Conservation (phyloP, 495 filamentous ascomycete species). For the Hyaloscypha bicolor region DNA sequence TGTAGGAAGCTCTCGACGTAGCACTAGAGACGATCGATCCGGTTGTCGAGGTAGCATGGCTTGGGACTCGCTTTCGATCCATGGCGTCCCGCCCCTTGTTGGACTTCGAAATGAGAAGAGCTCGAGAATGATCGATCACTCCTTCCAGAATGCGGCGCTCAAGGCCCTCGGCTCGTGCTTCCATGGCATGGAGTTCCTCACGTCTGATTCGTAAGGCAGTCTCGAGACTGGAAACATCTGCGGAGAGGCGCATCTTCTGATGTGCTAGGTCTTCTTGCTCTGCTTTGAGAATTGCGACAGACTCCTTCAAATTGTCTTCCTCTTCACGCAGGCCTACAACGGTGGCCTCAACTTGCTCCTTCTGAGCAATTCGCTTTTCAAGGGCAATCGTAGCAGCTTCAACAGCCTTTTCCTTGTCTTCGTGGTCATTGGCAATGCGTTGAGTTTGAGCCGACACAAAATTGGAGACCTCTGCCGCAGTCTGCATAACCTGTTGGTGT, state of each 20-base stretch:
- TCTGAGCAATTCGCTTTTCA: constrained; percentile 76
- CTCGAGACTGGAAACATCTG: constrained; percentile 84
- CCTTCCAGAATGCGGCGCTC: constrained; percentile 93
- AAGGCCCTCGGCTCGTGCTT: constrained; percentile 79
- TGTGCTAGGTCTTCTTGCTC: constrained; percentile 73
- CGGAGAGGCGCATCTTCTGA: constrained; percentile 75
- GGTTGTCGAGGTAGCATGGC: constrained; percentile 36
- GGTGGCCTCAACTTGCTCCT: constrained; percentile 74
- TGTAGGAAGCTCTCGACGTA: constrained; percentile 18
- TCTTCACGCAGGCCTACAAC: constrained; percentile 66
- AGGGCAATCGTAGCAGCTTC: constrained; percentile 81
- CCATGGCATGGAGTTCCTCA: constrained; percentile 89
- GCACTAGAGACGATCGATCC: constrained; percentile 29
- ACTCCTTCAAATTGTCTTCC: constrained; percentile 61
- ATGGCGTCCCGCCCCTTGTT: constrained; percentile 52
- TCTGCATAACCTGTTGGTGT: constrained; percentile 83
- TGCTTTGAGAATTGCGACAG: constrained; percentile 54
- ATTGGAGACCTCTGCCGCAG: constrained; percentile 81
- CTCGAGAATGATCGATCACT: constrained; percentile 91
- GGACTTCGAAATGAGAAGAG: constrained; percentile 71
- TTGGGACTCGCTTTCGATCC: constrained; percentile 74
- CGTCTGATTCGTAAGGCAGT: constrained; percentile 85
- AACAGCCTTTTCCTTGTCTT: constrained; percentile 76
- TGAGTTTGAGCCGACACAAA: constrained; percentile 82
- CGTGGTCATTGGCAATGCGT: constrained; percentile 75